Conservation (phyloP, 2,329 filamentous ascomycete species). For the Microdochium bolleyi region DNA sequence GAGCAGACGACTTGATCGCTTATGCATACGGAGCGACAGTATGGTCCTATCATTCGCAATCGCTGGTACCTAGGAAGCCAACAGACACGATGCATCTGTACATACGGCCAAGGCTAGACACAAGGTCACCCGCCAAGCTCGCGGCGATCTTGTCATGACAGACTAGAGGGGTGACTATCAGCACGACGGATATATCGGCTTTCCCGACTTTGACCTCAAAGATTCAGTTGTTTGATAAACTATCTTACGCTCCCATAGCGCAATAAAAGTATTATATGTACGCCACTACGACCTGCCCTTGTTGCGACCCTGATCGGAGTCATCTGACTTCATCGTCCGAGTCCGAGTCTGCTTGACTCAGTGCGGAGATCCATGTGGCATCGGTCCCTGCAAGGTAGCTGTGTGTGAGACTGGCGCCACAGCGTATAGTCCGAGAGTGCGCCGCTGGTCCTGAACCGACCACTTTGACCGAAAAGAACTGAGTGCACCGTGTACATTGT, state of each 20-base stretch:
- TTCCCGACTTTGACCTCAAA: not conserved
- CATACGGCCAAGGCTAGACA: not conserved
- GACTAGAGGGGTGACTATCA: not conserved
- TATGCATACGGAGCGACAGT: not conserved
- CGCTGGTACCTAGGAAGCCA: not conserved
- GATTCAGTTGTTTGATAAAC: not conserved
- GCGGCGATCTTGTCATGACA: not conserved
- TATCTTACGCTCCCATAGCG: not conserved
- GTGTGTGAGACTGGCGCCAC: not conserved
- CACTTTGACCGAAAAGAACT: not conserved
- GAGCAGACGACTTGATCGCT: not conserved
- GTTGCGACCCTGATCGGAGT: not conserved
- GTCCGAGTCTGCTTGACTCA: not conserved
- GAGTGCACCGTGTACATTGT: not conserved
- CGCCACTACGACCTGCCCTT: not conserved
- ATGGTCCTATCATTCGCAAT: not conserved
- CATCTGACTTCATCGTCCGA: not conserved
- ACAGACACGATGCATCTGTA: not conserved
- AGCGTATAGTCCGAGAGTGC: not conserved
- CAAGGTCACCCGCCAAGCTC: not conserved
- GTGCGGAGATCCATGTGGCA: not conserved
- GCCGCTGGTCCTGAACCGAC: not conserved
- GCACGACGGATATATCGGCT: not conserved
- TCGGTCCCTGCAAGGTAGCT: not conserved
- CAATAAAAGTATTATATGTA: not conserved